phyloP scores from a whole-genome alignment of 768 basidiomycete genomes.

The Dacryopinax primogenitus region DNA sequence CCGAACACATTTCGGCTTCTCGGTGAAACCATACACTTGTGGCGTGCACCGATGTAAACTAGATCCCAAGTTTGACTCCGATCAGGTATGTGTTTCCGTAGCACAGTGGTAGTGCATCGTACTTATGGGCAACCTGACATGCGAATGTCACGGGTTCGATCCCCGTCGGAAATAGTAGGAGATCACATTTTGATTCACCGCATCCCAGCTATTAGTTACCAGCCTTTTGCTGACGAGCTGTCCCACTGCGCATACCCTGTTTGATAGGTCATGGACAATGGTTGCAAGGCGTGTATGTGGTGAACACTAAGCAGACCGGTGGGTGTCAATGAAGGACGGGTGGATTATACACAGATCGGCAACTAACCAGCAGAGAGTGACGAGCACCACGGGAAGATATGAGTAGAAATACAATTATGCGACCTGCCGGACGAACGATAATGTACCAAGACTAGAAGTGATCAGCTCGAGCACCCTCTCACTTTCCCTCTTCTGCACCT shows the following conservation, averaged over 20 bases:
- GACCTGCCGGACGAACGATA: background rate
- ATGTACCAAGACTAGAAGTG: conserved; percentile 2
- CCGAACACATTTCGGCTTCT: too few species aligned
- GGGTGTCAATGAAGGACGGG: background rate
- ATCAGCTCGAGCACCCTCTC: conserved; percentile 41
- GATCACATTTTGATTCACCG: too few species aligned
- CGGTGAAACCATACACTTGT: too few species aligned
- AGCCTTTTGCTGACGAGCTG: background rate
- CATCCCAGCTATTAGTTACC: background rate
- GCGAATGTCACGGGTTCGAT: conserved; percentile 10
- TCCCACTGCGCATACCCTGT: background rate
- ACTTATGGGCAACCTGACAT: conserved; percentile 2
- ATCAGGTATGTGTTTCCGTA: background rate
- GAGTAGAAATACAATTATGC: conserved; percentile 2
- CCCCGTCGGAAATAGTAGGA: conserved; percentile 22
- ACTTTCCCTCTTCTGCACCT: conserved; percentile 64
- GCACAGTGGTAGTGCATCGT: conserved; percentile 3
- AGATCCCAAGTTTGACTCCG: too few species aligned
- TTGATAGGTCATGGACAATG: too few species aligned
- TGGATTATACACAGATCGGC: background rate
- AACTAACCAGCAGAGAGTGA: too few species aligned
- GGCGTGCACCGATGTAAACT: too few species aligned
- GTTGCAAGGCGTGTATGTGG: too few species aligned
- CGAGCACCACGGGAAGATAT: too few species aligned
- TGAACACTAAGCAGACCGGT: too few species aligned